A percentile compares a stretch with the other conserved stretches of the same genome.
phyloP scores from a whole-genome alignment of 495 filamentous ascomycete genomes.

The Cryomyces minteri region DNA sequence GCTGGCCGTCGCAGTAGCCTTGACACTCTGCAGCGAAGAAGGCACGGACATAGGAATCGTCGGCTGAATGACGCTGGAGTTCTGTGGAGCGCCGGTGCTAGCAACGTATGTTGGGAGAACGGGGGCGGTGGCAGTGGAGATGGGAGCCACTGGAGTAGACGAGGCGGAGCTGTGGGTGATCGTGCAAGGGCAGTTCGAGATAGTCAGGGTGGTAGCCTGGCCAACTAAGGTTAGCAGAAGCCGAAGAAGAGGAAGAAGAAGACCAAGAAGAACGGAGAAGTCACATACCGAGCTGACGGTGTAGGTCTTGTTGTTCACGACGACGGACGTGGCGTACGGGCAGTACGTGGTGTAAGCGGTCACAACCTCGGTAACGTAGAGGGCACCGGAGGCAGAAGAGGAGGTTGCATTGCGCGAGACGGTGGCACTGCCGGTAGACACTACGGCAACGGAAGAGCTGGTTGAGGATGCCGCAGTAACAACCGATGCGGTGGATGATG shows the following conservation, averaged over 20 bases:
- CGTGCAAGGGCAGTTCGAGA: constrained; percentile 4
- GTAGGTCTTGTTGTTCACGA: constrained; percentile 2
- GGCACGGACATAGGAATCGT: constrained; percentile 14
- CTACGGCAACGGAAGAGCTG: not conserved
- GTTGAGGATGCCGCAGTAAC: not conserved
- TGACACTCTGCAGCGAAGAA: constrained; percentile 6
- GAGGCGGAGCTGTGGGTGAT: not conserved
- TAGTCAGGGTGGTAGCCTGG: constrained; percentile 3
- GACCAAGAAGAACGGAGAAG: no score
- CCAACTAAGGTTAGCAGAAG: not conserved
- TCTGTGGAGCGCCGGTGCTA: not conserved
- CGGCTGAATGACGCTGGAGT: constrained; percentile 2
- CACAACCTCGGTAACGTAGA: constrained; percentile 6
- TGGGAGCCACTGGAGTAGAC: not conserved
- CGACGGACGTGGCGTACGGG: constrained; percentile 1
- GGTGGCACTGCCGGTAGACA: not conserved
- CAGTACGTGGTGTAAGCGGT: constrained; percentile 4
- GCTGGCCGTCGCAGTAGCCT: not conserved
- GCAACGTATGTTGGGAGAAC: not conserved
- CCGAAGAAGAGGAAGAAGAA: not conserved
- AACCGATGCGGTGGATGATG: not conserved
- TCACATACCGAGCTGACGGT: not conserved
- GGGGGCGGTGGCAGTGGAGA: constrained; percentile 10
- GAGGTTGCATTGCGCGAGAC: not conserved
- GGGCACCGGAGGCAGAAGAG: constrained; percentile 2